A percentile compares a stretch with the other conserved stretches of the same genome.
Evolutionary conservation across 1,284 basidiomycete genomes (phyloP).

Genomic region (Trametes sp.): DNA sequence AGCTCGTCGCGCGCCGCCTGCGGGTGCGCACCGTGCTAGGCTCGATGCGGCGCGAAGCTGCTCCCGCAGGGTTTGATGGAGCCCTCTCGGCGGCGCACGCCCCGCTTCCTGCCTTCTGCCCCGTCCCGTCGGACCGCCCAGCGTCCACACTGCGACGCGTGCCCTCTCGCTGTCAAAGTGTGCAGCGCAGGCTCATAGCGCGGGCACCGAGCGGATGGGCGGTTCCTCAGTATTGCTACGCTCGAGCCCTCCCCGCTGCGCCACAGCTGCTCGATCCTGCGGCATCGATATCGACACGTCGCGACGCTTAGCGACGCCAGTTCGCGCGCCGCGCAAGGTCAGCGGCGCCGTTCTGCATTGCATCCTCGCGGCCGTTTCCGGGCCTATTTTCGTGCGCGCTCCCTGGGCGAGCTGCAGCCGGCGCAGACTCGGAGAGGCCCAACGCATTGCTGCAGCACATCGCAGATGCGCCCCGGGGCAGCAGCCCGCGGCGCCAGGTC

Average conservation of each 20-base stretch:
- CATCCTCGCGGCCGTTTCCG: slow-evolving; percentile 13
- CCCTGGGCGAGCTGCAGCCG: neutral
- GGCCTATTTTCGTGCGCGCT: slow-evolving; percentile 5
- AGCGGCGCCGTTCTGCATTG: no score
- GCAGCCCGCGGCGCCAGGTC: no score
- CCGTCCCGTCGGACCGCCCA: slow-evolving; percentile 32
- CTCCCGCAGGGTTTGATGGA: slow-evolving; percentile 24
- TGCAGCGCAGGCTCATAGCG: no score
- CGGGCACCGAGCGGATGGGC: no score
- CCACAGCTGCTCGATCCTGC: neutral
- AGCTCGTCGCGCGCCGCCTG: slow-evolving; percentile 1
- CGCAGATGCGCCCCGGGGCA: no score
- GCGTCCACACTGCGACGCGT: slow-evolving; percentile 13
- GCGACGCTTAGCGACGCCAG: slow-evolving; percentile 4
- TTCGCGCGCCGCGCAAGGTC: slow-evolving; percentile 15
- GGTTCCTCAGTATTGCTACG: no score
- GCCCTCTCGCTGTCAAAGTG: no score
- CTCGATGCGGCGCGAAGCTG: slow-evolving; percentile 24
- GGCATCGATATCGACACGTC: neutral
- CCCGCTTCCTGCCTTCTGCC: slow-evolving; percentile 25
- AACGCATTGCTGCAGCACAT: no score
- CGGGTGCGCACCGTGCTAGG: slow-evolving; percentile 20
- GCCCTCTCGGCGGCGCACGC: slow-evolving; percentile 21
- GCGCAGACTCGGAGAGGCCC: neutral
- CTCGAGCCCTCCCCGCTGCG: no score